A percentile compares a stretch with the other conserved stretches of the same genome.
These are phyloP conservation scores for Pinus albicaulis DNA, from an alignment of 75 land plant species.

Conservation along the genomic window DNA sequence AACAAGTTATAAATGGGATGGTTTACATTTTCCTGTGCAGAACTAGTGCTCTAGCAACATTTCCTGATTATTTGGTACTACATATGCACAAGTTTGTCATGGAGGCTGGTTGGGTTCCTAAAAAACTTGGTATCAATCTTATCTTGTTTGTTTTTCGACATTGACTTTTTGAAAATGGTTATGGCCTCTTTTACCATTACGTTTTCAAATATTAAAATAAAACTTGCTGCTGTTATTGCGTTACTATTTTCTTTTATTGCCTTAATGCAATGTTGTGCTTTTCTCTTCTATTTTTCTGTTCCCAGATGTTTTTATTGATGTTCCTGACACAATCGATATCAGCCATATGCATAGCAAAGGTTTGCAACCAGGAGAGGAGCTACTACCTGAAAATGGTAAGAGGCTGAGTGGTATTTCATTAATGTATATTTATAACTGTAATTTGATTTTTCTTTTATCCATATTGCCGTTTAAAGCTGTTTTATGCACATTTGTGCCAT, in stretches of 20 bases:
- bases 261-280: neutral
- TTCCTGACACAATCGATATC: conserved; percentile 92
- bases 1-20: neutral
- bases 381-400: conserved; percentile 72
- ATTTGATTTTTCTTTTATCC: neutral
- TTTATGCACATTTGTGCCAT: neutral
- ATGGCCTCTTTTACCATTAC: neutral
- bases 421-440: conserved; percentile 12
- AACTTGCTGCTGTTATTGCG: neutral
- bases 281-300: conserved; percentile 1
- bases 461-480: neutral
- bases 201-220: neutral
- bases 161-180: neutral
- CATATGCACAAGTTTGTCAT: conserved; percentile 98
- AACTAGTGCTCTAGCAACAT: conserved; percentile 84
- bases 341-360: conserved; percentile 90
- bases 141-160: conserved; percentile 1
- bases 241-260: neutral
- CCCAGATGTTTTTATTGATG: conserved; percentile 96
- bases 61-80: conserved; percentile 92
- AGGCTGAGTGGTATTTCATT: conserved; percentile 6
- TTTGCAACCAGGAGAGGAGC: conserved; percentile 87
- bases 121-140: conserved; percentile 77
- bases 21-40: conserved; percentile 38
- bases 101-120: conserved; percentile 98